A percentile compares a stretch with the other conserved stretches of the same genome.
These are phyloP conservation scores for Metschnikowia chrysomelidarum DNA, from an alignment of 805 yeast species.

Conservation along the genomic window DNA sequence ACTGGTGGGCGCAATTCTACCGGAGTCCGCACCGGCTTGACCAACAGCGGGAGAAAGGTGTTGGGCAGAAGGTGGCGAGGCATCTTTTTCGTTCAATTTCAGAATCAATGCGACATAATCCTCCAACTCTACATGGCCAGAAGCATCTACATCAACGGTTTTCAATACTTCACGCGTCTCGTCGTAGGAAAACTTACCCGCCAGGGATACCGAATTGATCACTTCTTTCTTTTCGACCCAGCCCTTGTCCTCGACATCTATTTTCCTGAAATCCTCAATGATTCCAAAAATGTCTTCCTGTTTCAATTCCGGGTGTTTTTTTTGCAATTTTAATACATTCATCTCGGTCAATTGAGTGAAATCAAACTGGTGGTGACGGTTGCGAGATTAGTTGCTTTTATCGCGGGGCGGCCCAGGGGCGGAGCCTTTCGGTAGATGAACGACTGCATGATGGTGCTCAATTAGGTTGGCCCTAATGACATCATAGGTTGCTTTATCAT, in stretches of 20 bases:
- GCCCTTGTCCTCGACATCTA: slow-evolving; percentile 90
- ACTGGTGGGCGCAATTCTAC: slow-evolving; percentile 8
- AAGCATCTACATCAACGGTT: slow-evolving; percentile 88
- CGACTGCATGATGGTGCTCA: no score
- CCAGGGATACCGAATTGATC: slow-evolving; percentile 73
- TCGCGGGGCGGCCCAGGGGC: no score
- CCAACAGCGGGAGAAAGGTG: slow-evolving; percentile 8
- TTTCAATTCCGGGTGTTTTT: slow-evolving; percentile 78
- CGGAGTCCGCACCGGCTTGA: slow-evolving; percentile 1
- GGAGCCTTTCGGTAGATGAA: no score
- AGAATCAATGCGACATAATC: slow-evolving; percentile 86
- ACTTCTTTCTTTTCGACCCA: slow-evolving; percentile 91
- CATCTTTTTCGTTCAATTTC: slow-evolving; percentile 57
- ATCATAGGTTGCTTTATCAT: no score
- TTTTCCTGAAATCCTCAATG: slow-evolving; percentile 79
- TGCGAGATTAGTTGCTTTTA: no score
- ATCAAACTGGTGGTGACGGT: no score
- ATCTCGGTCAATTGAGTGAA: no score
- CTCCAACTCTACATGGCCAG: slow-evolving; percentile 95
- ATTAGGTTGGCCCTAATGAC: no score
- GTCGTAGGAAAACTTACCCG: slow-evolving; percentile 84
- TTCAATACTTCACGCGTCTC: slow-evolving; percentile 92
- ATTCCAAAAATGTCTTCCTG: slow-evolving; percentile 85
- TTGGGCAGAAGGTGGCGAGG: slow-evolving; percentile 1
- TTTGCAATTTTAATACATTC: slow-evolving; percentile 50